These are phyloP conservation scores for Epichloe elymi DNA, from an alignment of 2,329 filamentous ascomycete species.

Conservation along the genomic window DNA sequence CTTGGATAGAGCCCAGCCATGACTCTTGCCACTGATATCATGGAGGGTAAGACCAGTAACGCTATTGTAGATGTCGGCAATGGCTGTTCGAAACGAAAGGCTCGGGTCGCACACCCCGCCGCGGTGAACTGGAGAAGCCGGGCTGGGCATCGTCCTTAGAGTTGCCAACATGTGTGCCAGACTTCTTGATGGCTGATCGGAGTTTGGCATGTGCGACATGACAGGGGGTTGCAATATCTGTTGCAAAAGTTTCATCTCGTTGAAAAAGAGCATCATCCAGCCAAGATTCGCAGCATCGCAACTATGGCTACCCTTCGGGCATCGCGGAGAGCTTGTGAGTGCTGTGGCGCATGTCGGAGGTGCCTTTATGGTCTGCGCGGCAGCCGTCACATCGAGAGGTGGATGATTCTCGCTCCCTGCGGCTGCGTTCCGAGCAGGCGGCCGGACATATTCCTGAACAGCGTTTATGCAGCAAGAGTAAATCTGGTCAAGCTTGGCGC, in stretches of 20 bases:
- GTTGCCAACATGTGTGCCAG: constrained; percentile 31
- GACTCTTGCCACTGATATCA: constrained; percentile 33
- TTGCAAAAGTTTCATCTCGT: constrained; percentile 31
- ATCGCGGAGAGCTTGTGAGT: constrained; percentile 29
- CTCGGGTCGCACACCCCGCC: constrained; percentile 36
- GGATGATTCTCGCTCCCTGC: constrained; percentile 10
- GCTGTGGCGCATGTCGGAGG: constrained; percentile 9
- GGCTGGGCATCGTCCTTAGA: constrained; percentile 30
- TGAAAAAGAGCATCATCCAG: constrained; percentile 39
- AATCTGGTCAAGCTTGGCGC: constrained; percentile 37
- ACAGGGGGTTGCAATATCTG: constrained; percentile 24
- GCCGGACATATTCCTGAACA: constrained; percentile 32
- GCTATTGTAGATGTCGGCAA: constrained; percentile 39
- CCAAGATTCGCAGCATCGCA: constrained; percentile 41
- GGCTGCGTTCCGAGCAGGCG: constrained; percentile 12
- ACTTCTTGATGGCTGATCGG: constrained; percentile 22
- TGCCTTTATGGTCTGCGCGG: constrained; percentile 8
- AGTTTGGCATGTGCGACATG: constrained; percentile 12
- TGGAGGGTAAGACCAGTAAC: constrained; percentile 34
- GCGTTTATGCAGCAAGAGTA: constrained; percentile 29
- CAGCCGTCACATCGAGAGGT: constrained; percentile 10
- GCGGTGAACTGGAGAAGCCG: constrained; percentile 26
- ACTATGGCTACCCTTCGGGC: constrained; percentile 34
- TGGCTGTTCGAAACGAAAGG: constrained; percentile 30
- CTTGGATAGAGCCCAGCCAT: constrained; percentile 36